Evolutionary conservation across 1,284 basidiomycete genomes (phyloP), one percentile per base, ranked within the genome.

Genomic region (Malassezia vespertilionis): DNA sequence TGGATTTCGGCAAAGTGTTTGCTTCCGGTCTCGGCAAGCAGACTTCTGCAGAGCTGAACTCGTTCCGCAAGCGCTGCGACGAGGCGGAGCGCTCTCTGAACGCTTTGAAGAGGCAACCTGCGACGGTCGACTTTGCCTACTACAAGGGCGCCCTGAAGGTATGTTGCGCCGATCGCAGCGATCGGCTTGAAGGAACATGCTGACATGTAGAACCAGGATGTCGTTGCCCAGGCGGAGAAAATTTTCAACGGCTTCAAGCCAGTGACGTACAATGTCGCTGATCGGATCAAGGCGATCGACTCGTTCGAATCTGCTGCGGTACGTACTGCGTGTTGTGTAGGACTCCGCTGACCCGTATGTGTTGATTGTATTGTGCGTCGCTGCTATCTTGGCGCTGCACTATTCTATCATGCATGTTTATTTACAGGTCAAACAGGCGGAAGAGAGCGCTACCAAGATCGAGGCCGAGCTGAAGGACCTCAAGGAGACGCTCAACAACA

Each of bases 291-390:
- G 75, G 88, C 88, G 41, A 93, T 99, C 62, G 88, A 93, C 72
- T 83, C 87, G 44, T 99, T 97, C 73, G 88, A 97, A 79, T 77
- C 80, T 60, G 95, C 91, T 76, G 93, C 93, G 60, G 90, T 95
- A 46, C 35, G 60, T 63, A 56, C 51, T 28, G 5, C n/a, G n/a
- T 5, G 4, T 8, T 26, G 3, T 33, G 27, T 9, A 6, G 15
- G 23, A 21, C 2, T 27, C 4, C 33, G 21, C 31, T 7, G n/a
- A 10, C 7, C 5, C 22, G 18, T 21, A 11, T 40, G 38, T 10
- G 7, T 22, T 38, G 26, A n/a, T 26, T 27, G 37, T 22, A 27
- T 39, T 2, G 21, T 39, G 9, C 15, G 35, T 14, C 14, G 12
- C n/a, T n/a, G n/a, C n/a, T n/a, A n/a, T n/a, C n/a, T n/a, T n/a